Conservation (phyloP, 148 eudicot species). For the Selenicereus undatus region DNA sequence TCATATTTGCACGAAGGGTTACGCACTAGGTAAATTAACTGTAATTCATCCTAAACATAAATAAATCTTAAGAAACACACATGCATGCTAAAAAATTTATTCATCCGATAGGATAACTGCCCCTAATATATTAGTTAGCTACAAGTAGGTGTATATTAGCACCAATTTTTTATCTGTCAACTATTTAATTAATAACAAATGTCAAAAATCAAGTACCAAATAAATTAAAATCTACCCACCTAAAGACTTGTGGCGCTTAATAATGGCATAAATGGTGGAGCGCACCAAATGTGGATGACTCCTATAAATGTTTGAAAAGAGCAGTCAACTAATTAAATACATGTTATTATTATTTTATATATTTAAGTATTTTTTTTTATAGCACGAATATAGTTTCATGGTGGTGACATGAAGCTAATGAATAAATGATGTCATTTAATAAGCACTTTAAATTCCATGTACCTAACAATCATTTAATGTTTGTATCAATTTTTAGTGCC, state of each 20-base stretch:
- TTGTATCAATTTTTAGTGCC: slow-evolving; percentile 10
- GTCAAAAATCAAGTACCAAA: background rate
- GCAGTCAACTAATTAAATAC: slow-evolving; percentile 14
- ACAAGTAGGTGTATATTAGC: background rate
- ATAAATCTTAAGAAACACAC: no score
- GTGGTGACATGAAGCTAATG: slow-evolving; percentile 16
- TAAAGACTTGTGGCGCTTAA: slow-evolving; percentile 2
- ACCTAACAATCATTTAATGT: slow-evolving; percentile 12
- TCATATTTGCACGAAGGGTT: no score
- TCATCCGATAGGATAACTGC: no score
- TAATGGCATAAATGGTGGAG: slow-evolving; percentile 7
- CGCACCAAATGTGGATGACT: slow-evolving; percentile 15
- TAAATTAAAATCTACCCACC: slow-evolving; percentile 5
- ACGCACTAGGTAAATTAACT: no score
- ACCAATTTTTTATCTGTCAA: background rate
- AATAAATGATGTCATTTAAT: background rate
- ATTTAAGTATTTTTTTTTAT: no score
- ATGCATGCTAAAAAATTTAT: no score
- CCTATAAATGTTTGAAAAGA: slow-evolving; percentile 15
- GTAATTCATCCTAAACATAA: no score
- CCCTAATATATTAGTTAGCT: background rate
- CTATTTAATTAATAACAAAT: background rate
- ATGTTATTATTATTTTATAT: background rate
- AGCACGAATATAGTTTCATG: background rate
- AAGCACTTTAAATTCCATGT: slow-evolving; percentile 13